Evolutionary conservation across 2,329 filamentous ascomycete species (phyloP).

Genomic region (Fusarium sterilihyphosum): DNA sequence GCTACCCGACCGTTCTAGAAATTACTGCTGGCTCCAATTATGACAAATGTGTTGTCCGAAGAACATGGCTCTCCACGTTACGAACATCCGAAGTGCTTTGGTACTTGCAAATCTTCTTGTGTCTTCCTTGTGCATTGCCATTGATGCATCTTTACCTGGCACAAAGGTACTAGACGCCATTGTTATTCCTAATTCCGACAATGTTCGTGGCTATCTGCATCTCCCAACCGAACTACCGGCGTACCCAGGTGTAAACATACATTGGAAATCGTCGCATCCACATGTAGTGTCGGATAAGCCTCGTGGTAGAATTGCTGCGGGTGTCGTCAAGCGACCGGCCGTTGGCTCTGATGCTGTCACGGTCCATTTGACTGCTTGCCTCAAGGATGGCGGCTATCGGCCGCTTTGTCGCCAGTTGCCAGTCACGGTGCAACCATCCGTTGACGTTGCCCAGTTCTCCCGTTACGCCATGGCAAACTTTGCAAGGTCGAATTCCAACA

Average conservation of each 20-base stretch:
- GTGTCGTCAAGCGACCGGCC: not conserved
- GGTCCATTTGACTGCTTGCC: not conserved
- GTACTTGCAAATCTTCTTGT: not conserved
- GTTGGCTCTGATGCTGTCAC: not conserved
- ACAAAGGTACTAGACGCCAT: not conserved
- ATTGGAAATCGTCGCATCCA: not conserved
- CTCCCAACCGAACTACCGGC: not conserved
- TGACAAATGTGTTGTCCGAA: rapidly evolving
- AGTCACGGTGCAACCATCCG: not conserved
- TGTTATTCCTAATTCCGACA: not conserved
- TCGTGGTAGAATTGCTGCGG: not conserved
- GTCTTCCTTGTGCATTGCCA: not conserved
- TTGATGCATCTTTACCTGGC: not conserved
- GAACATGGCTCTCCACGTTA: not conserved
- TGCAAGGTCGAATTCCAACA: not conserved
- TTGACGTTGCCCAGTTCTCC: not conserved
- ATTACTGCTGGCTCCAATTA: rapidly evolving
- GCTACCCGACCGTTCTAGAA: rapidly evolving
- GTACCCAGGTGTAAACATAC: not conserved
- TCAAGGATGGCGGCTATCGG: not conserved
- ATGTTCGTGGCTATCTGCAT: not conserved
- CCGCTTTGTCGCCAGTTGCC: not conserved
- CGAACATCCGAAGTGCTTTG: not conserved
- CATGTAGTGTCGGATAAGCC: not conserved
- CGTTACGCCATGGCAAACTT: not conserved